Percentiles rank a stretch among this genome's conserved stretches.
Evolutionary conservation across 1,284 basidiomycete genomes (phyloP).

Genomic region (Sutorius eximius): DNA sequence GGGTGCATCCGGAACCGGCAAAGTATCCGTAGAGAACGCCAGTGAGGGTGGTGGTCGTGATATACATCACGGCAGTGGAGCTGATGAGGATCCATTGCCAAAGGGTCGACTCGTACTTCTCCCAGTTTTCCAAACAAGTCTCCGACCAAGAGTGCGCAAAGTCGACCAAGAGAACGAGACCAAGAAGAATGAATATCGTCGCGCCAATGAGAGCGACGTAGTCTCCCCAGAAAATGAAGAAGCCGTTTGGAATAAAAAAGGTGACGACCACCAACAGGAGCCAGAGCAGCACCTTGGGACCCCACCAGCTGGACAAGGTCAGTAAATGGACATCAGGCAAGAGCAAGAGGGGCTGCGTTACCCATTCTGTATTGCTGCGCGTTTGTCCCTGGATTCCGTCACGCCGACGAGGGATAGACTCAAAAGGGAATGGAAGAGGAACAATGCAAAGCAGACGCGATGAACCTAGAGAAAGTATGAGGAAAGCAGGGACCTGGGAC

Average conservation of each 20-base stretch:
- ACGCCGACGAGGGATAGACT: slow-evolving; percentile 83
- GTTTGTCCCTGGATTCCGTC: slow-evolving; percentile 85
- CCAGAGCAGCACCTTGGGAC: slow-evolving; percentile 92
- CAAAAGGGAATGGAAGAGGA: slow-evolving; percentile 86
- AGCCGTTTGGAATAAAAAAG: slow-evolving; percentile 92
- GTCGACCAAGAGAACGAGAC: slow-evolving; percentile 96
- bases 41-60: slow-evolving; percentile 80
- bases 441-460: slow-evolving; percentile 93
- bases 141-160: slow-evolving; percentile 99
- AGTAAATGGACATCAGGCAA: slow-evolving; percentile 1
- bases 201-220: slow-evolving; percentile 91
- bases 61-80: slow-evolving; percentile 90
- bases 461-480: slow-evolving; percentile 65
- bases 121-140: slow-evolving; percentile 95
- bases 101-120: slow-evolving; percentile 80
- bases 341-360: slow-evolving; percentile 38
- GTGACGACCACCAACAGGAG: slow-evolving; percentile 73
- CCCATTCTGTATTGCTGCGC: slow-evolving; percentile 97
- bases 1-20: slow-evolving; percentile 79
- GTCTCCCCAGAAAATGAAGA: slow-evolving; percentile 97
- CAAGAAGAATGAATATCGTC: slow-evolving; percentile 92
- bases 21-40: slow-evolving; percentile 92
- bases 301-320: slow-evolving; percentile 82
- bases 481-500: background rate
- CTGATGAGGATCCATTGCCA: slow-evolving; percentile 98